Conservation (phyloP, 495 filamentous ascomycete genomes). For the Trichocladium antarcticum region DNA sequence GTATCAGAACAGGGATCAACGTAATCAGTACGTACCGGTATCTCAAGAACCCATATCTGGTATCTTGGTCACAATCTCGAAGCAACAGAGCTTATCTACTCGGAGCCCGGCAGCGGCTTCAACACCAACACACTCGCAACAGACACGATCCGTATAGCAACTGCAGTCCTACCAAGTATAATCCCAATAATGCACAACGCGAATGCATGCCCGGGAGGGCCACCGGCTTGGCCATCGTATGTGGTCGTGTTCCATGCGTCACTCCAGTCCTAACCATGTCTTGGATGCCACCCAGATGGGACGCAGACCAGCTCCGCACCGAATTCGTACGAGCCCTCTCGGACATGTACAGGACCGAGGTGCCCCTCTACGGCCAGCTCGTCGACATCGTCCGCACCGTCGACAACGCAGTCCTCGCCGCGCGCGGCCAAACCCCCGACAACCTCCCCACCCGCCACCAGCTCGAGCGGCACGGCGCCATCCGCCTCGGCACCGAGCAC, state of each 20-base stretch:
- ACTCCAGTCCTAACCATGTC: not conserved
- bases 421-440: not conserved
- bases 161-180: too few species aligned
- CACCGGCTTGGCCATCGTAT: not conserved
- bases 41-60: too few species aligned
- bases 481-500: constrained; percentile 31
- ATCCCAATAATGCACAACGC: too few species aligned
- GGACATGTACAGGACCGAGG: constrained; percentile 33
- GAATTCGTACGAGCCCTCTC: constrained; percentile 31
- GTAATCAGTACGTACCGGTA: too few species aligned
- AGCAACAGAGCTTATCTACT: too few species aligned
- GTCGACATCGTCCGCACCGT: constrained; percentile 28
- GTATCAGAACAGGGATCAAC: too few species aligned
- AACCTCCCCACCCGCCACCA: constrained; percentile 24
- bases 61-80: too few species aligned
- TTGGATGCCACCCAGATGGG: constrained; percentile 7
- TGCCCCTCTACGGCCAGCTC: constrained; percentile 33
- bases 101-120: too few species aligned
- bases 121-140: too few species aligned
- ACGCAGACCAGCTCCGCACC: constrained; percentile 21
- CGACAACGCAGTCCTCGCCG: constrained; percentile 20
- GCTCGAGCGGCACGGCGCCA: constrained; percentile 37
- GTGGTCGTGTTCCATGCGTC: not conserved
- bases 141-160: too few species aligned
- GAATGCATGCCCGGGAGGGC: too few species aligned